phyloP scores from a whole-genome alignment of 192 early-diverging fungal genomes.

The Polychytrium aggregatum region DNA sequence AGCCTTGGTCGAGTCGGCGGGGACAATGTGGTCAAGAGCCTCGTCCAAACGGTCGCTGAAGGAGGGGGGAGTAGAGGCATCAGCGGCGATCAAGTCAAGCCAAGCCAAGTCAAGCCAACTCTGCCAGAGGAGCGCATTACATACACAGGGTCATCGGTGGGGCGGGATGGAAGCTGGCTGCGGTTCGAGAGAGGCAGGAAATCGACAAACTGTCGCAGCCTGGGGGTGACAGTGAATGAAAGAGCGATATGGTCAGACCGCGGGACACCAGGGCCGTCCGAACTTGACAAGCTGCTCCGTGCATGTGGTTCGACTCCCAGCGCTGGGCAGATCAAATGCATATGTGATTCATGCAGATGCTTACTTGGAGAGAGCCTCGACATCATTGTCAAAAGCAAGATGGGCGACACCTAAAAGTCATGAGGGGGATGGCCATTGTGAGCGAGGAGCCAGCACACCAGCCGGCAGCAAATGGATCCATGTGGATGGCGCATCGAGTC shows the following conservation, averaged over 20 bases:
- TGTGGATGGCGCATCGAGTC: background rate
- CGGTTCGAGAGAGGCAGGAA: constrained; percentile 81
- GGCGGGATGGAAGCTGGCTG: constrained; percentile 47
- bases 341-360: too few relatives aligned
- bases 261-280: too few relatives aligned
- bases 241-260: too few relatives aligned
- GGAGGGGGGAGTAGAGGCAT: background rate
- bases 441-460: too few relatives aligned
- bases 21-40: constrained; percentile 80
- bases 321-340: too few relatives aligned
- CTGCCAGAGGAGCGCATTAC: too few relatives aligned
- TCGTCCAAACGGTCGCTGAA: constrained; percentile 49
- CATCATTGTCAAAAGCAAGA: constrained; percentile 84
- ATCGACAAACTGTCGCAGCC: constrained; percentile 73
- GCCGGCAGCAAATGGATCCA: too few relatives aligned
- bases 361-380: constrained; percentile 83
- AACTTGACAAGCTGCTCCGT: too few relatives aligned
- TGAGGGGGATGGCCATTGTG: too few relatives aligned
- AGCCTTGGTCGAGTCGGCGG: constrained; percentile 76
- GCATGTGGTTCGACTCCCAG: too few relatives aligned
- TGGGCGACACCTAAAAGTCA: constrained; percentile 63
- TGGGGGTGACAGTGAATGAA: too few relatives aligned
- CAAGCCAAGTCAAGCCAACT: background rate
- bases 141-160: constrained; percentile 49
- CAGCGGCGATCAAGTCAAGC: too few relatives aligned